Conservation (phyloP, 1,284 basidiomycete genomes). For the Rhodotorula sp. region DNA sequence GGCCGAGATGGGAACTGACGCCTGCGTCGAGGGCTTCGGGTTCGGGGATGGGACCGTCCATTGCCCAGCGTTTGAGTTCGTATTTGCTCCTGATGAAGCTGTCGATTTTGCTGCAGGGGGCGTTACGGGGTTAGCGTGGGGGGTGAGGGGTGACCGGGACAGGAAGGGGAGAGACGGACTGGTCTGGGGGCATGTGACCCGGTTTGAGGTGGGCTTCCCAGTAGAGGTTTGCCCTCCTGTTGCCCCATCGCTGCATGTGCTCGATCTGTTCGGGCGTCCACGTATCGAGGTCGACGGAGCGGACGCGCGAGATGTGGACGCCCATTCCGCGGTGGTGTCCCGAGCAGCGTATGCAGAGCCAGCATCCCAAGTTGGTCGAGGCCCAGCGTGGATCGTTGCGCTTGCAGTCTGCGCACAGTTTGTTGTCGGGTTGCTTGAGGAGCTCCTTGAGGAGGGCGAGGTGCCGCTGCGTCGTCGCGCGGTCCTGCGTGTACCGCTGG, state of each 20-base stretch:
- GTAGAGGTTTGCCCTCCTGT: constrained; percentile 84
- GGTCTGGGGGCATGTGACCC: constrained; percentile 91
- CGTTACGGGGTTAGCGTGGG: too few species aligned
- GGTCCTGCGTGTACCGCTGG: constrained; percentile 39
- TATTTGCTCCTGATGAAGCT: constrained; percentile 98
- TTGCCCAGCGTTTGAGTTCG: constrained; percentile 87
- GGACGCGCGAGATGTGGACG: constrained; percentile 96
- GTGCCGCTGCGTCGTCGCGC: constrained; percentile 38
- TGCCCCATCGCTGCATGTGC: constrained; percentile 93
- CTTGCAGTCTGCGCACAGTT: constrained; percentile 75
- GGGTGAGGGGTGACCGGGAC: too few species aligned
- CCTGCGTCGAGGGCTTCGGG: constrained; percentile 72
- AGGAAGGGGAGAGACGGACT: constrained; percentile 68
- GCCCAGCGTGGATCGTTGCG: constrained; percentile 97
- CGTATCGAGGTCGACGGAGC: constrained; percentile 94
- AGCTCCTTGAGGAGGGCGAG: constrained; percentile 76
- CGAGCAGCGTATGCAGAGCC: constrained; percentile 88
- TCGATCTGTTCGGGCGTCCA: constrained; percentile 99
- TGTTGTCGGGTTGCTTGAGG: constrained; percentile 56
- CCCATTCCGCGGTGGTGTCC: constrained; percentile 98
- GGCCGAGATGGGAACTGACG: neutral
- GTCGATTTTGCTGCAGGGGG: constrained; percentile 87
- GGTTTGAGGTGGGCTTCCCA: constrained; percentile 95
- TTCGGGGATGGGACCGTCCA: constrained; percentile 84
- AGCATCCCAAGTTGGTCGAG: constrained; percentile 85